Percentiles rank a stretch among this genome's conserved stretches.
These are phyloP conservation scores for Diaporthe citri DNA, from an alignment of 2,329 filamentous ascomycete genomes.

Conservation along the genomic window DNA sequence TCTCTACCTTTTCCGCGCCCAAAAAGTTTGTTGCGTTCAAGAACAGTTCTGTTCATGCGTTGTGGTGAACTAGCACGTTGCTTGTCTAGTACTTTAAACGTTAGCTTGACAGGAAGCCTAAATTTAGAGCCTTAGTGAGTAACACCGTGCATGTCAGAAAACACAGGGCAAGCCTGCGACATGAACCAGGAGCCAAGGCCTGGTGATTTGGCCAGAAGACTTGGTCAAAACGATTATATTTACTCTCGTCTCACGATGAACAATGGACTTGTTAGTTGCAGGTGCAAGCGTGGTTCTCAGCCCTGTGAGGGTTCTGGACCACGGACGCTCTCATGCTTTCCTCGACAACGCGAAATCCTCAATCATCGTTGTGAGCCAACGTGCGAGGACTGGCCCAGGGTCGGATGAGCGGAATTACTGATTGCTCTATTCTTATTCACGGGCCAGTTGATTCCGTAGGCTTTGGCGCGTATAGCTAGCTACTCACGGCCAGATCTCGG, in stretches of 20 bases:
- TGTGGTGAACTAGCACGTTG: background rate
- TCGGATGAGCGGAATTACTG: background rate
- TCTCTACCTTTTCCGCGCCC: background rate
- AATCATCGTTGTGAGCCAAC: background rate
- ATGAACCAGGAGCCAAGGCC: background rate
- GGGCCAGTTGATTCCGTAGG: no score
- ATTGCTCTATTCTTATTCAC: background rate
- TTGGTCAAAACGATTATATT: constrained; percentile 4
- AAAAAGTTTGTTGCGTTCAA: constrained; percentile 4
- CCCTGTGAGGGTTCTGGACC: background rate
- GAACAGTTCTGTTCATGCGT: background rate
- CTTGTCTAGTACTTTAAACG: background rate
- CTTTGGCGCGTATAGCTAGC: no score
- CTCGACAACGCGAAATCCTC: background rate
- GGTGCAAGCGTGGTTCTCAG: background rate
- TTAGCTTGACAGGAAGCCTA: background rate
- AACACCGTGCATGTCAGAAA: background rate
- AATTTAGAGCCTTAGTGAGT: constrained; percentile 4
- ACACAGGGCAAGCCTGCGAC: background rate
- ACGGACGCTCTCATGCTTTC: background rate
- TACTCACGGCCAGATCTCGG: background rate
- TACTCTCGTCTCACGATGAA: background rate
- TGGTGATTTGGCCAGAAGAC: background rate
- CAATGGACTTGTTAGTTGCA: background rate
- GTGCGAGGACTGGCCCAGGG: background rate